Conservation (phyloP, 2,329 filamentous ascomycete species). For the Fusarium hostae region DNA sequence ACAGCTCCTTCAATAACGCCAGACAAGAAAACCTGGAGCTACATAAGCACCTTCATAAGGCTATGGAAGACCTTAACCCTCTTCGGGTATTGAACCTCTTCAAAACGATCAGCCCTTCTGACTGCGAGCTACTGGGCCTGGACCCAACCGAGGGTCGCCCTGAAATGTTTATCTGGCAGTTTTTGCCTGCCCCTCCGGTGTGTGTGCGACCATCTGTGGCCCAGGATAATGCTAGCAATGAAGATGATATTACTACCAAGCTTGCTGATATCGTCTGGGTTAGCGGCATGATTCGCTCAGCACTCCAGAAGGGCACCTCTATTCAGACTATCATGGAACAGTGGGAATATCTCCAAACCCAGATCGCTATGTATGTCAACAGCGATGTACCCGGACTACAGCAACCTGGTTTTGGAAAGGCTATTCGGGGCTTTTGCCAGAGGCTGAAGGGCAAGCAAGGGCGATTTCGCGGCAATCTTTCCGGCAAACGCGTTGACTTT, state of each 20-base stretch:
- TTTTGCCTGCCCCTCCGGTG: constrained; percentile 91
- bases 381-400: constrained; percentile 94
- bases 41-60: constrained; percentile 90
- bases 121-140: constrained; percentile 91
- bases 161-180: constrained; percentile 98
- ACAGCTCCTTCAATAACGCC: constrained; percentile 84
- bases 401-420: constrained; percentile 85
- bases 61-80: constrained; percentile 93
- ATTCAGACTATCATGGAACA: constrained; percentile 95
- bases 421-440: constrained; percentile 95
- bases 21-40: constrained; percentile 82
- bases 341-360: constrained; percentile 95
- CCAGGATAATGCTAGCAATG: constrained; percentile 91
- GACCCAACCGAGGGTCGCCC: constrained; percentile 87
- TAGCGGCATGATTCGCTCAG: constrained; percentile 85
- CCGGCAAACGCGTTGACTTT: constrained; percentile 98
- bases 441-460: constrained; percentile 97
- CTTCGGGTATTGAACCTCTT: constrained; percentile 90
- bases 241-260: constrained; percentile 96
- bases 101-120: constrained; percentile 82
- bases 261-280: constrained; percentile 96
- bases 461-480: constrained; percentile 94
- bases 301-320: constrained; percentile 83
- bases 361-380: constrained; percentile 98
- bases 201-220: constrained; percentile 95